Conservation (phyloP, 179 eudicot genomes). For the Pouteria campechiana region DNA sequence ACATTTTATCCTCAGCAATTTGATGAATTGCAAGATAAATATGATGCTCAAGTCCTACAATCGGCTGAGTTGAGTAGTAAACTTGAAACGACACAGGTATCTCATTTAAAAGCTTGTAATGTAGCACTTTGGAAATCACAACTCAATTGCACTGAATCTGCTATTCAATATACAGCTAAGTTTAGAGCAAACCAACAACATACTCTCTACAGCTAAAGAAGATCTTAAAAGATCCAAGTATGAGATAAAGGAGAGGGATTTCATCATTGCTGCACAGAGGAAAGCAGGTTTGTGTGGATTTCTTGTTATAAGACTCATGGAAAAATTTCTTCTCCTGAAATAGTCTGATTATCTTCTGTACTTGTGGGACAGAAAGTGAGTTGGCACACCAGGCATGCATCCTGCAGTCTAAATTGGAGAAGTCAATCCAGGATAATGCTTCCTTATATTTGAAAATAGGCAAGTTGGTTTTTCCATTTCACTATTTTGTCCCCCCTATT, state of each 20-base stretch:
- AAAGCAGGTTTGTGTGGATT: slow-evolving; percentile 57
- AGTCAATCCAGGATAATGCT: slow-evolving; percentile 75
- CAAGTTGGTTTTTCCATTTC: no score
- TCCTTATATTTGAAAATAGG: slow-evolving; percentile 69
- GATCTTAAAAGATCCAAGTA: slow-evolving; percentile 58
- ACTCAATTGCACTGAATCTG: no score
- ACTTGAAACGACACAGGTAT: slow-evolving; percentile 75
- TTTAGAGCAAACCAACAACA: slow-evolving; percentile 49
- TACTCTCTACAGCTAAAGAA: slow-evolving; percentile 62
- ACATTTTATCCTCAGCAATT: slow-evolving; percentile 37
- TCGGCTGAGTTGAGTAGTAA: slow-evolving; percentile 42
- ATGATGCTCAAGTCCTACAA: slow-evolving; percentile 43
- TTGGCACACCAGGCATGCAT: slow-evolving; percentile 79
- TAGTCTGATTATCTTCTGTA: background rate
- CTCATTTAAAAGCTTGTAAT: no score
- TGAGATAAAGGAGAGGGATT: slow-evolving; percentile 67
- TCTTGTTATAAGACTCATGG: background rate
- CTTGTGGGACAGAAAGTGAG: slow-evolving; percentile 57
- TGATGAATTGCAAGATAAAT: slow-evolving; percentile 67
- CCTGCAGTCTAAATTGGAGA: slow-evolving; percentile 82
- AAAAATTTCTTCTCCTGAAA: no score
- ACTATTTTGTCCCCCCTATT: background rate
- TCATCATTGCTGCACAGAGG: slow-evolving; percentile 66
- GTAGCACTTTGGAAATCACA: no score
- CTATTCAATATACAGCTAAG: slow-evolving; percentile 69